These are phyloP conservation scores for Yamadazyma mexicana DNA, from an alignment of 1,139 yeast species.

Conservation along the genomic window DNA sequence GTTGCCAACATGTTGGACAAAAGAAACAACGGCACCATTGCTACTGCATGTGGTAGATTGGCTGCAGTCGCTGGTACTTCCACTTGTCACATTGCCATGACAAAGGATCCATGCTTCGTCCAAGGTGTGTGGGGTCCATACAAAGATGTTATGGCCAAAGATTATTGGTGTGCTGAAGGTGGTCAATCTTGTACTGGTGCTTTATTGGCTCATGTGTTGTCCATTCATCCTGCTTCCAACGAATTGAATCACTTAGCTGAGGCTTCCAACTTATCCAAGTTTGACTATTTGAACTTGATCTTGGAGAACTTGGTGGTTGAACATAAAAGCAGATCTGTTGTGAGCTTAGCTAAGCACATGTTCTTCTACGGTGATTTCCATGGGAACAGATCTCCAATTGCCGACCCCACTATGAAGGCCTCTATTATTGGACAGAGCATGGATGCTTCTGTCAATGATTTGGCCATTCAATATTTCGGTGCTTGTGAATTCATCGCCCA, in stretches of 20 bases:
- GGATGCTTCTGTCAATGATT: conserved; percentile 81
- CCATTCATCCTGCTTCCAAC: conserved; percentile 84
- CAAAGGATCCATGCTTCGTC: conserved; percentile 83
- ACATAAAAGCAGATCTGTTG: conserved; percentile 63
- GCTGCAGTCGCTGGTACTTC: conserved; percentile 99
- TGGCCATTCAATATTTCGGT: conserved; percentile 83
- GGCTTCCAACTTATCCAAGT: conserved; percentile 68
- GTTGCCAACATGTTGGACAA: conserved; percentile 37
- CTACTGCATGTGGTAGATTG: conserved; percentile 73
- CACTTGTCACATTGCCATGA: conserved; percentile 91
- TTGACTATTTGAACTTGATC: conserved; percentile 76
- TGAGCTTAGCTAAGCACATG: conserved; percentile 76
- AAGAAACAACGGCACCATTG: conserved; percentile 41
- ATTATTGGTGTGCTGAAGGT: conserved; percentile 97
- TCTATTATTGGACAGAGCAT: conserved; percentile 88
- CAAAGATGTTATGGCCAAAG: conserved; percentile 85
- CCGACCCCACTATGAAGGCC: conserved; percentile 94
- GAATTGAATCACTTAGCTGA: conserved; percentile 65
- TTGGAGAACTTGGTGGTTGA: conserved; percentile 67
- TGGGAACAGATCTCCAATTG: conserved; percentile 95
- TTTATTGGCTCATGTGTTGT: conserved; percentile 82
- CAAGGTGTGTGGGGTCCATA: conserved; percentile 99
- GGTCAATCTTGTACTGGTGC: conserved; percentile 98
- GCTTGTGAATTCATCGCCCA: conserved; percentile 98
- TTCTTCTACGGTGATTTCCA: conserved; percentile 96